Conservation (phyloP, 352 stramenopile species). For the Pythium dissimile region DNA sequence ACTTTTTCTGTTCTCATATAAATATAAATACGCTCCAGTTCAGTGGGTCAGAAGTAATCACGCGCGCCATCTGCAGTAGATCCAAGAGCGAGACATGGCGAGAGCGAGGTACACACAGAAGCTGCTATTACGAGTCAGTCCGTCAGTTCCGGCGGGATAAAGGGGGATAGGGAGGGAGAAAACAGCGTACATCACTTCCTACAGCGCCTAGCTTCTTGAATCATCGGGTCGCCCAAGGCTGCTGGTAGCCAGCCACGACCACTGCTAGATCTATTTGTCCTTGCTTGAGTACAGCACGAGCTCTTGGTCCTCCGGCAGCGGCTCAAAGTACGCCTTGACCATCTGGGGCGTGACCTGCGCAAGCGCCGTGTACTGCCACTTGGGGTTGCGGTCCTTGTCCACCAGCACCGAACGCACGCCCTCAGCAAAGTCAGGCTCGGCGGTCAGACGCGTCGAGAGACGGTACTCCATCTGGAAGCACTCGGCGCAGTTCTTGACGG, state of each 20-base stretch:
- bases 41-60: neutral
- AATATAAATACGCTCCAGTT: neutral
- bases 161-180: constrained; percentile 4
- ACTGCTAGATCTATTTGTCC: constrained; percentile 31
- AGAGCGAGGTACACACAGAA: neutral
- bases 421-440: constrained; percentile 95
- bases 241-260: no score
- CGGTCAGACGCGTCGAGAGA: constrained; percentile 79
- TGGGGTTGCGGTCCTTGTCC: constrained; percentile 94
- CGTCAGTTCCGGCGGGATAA: neutral
- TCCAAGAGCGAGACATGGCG: neutral
- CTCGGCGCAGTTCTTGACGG: constrained; percentile 79
- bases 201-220: no score
- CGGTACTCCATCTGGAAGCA: constrained; percentile 96
- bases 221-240: no score
- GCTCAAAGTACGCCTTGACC: constrained; percentile 82
- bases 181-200: neutral
- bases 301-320: constrained; percentile 70
- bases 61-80: no score
- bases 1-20: neutral
- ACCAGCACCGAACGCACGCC: constrained; percentile 95
- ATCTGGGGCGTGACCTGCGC: constrained; percentile 57
- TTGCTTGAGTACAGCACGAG: constrained; percentile 61
- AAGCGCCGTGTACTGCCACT: constrained; percentile 80
- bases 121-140: neutral